These are phyloP conservation scores for Diaporthe longicolla DNA, from an alignment of 2,329 filamentous ascomycete species.

Conservation along the genomic window DNA sequence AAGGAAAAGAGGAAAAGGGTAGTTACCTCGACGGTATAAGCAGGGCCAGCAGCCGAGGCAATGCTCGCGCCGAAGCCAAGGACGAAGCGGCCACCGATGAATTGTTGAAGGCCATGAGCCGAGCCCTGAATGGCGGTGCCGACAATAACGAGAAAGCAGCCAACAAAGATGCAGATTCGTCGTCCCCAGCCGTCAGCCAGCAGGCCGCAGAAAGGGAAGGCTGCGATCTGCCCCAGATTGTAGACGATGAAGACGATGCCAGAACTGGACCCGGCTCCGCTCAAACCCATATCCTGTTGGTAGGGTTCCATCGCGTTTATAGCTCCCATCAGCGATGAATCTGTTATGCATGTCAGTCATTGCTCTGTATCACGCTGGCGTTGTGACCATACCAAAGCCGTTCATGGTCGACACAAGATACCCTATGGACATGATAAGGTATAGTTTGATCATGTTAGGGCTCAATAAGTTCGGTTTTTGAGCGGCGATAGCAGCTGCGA, in stretches of 20 bases:
- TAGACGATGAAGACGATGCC: constrained; percentile 67
- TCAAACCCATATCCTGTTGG: constrained; percentile 62
- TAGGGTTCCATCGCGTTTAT: constrained; percentile 68
- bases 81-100: constrained; percentile 71
- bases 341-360: constrained; percentile 46
- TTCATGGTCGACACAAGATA: constrained; percentile 66
- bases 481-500: constrained; percentile 52
- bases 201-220: constrained; percentile 62
- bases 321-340: constrained; percentile 66
- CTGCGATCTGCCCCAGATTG: constrained; percentile 64
- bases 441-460: constrained; percentile 53
- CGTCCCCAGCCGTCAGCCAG: constrained; percentile 63
- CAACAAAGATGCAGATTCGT: constrained; percentile 62
- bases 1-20: background rate
- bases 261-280: constrained; percentile 52
- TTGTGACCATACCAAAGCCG: constrained; percentile 58
- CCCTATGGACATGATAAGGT: constrained; percentile 56
- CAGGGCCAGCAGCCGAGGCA: constrained; percentile 61
- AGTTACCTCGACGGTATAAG: constrained; percentile 59
- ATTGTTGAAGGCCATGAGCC: constrained; percentile 55
- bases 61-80: constrained; percentile 70
- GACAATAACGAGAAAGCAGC: constrained; percentile 59
- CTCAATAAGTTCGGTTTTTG: constrained; percentile 54
- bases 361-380: too few relatives aligned
- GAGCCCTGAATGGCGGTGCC: constrained; percentile 63